Conservation (phyloP, 257 asterid species). For the Ligustrum vulgare region DNA sequence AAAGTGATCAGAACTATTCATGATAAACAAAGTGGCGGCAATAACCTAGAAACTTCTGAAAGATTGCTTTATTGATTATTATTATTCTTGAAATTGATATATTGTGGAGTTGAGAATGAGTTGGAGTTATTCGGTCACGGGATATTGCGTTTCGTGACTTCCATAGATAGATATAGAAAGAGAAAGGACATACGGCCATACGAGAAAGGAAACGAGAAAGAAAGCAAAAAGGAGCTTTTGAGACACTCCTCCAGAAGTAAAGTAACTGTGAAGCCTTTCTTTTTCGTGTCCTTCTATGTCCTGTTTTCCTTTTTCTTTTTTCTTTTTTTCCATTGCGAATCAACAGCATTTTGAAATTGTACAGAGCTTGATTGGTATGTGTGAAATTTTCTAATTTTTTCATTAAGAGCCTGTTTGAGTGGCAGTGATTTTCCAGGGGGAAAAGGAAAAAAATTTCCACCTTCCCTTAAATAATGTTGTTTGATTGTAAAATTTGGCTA, state of each 20-base stretch:
- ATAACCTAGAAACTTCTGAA: constrained; percentile 13
- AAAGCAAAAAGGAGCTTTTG: background rate
- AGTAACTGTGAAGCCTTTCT: background rate
- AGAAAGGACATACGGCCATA: background rate
- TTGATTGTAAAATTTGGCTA: no score
- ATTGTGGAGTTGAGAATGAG: constrained; percentile 23
- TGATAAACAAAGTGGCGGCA: background rate
- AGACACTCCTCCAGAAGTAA: background rate
- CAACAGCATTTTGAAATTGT: no score
- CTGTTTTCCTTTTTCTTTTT: background rate
- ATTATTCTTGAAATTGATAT: background rate
- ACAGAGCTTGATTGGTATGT: no score
- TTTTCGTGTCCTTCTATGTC: background rate
- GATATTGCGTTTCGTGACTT: constrained; percentile 22
- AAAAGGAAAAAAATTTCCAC: no score
- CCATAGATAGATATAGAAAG: constrained; percentile 15
- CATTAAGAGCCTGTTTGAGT: no score
- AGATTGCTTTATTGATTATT: background rate
- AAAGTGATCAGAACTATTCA: background rate
- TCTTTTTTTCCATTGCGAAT: no score
- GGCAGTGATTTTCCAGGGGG: no score
- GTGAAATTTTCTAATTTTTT: no score
- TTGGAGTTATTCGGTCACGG: constrained; percentile 25
- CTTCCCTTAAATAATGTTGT: no score
- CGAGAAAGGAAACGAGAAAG: background rate